phyloP scores from a whole-genome alignment of 1,284 basidiomycete genomes.

The Caloboletus inedulis region DNA sequence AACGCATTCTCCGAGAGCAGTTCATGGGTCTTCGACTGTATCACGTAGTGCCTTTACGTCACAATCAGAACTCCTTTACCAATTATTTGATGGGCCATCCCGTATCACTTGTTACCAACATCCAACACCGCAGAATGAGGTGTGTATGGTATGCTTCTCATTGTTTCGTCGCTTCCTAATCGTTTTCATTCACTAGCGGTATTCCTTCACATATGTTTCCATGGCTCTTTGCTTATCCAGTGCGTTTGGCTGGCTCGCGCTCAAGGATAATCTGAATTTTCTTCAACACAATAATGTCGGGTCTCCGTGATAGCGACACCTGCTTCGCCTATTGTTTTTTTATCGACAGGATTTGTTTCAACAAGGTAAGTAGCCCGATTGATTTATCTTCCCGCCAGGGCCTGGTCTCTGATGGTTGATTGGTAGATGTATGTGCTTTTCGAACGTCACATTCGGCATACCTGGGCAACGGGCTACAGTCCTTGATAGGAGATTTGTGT shows the following conservation, averaged over 20 bases:
- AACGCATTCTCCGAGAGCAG: neutral
- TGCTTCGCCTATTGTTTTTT: neutral
- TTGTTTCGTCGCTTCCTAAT: neutral
- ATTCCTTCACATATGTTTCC: slow-evolving; percentile 10
- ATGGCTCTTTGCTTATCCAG: slow-evolving; percentile 23
- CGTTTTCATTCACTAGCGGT: neutral
- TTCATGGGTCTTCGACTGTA: neutral
- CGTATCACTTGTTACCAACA: slow-evolving; percentile 28
- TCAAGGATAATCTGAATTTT: slow-evolving; percentile 13
- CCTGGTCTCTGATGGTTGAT: neutral
- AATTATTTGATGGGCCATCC: slow-evolving; percentile 45
- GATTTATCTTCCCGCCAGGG: neutral
- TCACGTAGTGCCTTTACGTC: slow-evolving; percentile 14
- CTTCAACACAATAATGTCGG: neutral
- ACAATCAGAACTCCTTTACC: slow-evolving; percentile 25
- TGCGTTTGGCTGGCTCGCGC: slow-evolving; percentile 24
- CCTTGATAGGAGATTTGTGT: neutral
- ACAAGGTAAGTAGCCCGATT: neutral
- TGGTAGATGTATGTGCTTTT: neutral
- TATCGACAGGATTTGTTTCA: neutral
- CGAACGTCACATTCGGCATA: too few species aligned
- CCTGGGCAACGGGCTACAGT: neutral
- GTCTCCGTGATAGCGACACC: neutral
- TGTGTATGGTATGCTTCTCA: slow-evolving; percentile 6
- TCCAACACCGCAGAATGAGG: slow-evolving; percentile 12